Evolutionary conservation across 257 asterid genomes (phyloP), one percentile per base, ranked within the genome.

Genomic region (Forsythia suspensa): DNA sequence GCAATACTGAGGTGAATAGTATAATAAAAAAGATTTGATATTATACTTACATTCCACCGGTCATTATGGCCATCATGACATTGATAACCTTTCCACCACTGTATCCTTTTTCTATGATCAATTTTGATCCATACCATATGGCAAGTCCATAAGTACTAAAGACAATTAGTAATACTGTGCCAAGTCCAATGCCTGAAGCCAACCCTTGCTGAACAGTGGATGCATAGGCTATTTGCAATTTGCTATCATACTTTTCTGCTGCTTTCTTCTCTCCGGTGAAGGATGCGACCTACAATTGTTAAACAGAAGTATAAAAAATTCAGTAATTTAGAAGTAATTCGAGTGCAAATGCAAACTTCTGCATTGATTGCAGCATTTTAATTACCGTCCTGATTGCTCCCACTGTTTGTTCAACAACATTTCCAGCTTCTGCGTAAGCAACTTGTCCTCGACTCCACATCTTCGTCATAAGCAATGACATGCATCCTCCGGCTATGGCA

Each of bases 391-490:
- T 81, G 55, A 89, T 89, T 12, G 92, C 84, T 78, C 91, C 88
- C 3, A 91, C 73, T 12, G 94, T 88, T 72, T 89, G 92, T 65
- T 91, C 92, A 1, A 87, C 92, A 1, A 91, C 34, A 65, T 79
- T 83, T 57, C 92, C 92, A n/a, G 96, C 96, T 65, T 82, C 87
- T 29, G 92, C 88, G 71, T 88, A 88, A 65, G 94, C 92, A 15
- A 37, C 75, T 80, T 91, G 94, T 80, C 88, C 86, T 5, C 69
- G 73, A 4, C 78, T 77, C 72, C 92, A 79, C 73, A 89, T 83
- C 77, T 79, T 87, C 2, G 91, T 42, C 67, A 85, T 76, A 36
- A 88, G 13, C 83, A 85, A 21, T 1, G 93, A 80, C 82, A 87
- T 57, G 43, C 52, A 16, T 80, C 84, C 92, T 21, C 85, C 92